Percentiles rank a stretch among this genome's conserved stretches.
These are phyloP conservation scores for Boletus coccyginus DNA, from an alignment of 768 basidiomycete species.

Conservation along the genomic window DNA sequence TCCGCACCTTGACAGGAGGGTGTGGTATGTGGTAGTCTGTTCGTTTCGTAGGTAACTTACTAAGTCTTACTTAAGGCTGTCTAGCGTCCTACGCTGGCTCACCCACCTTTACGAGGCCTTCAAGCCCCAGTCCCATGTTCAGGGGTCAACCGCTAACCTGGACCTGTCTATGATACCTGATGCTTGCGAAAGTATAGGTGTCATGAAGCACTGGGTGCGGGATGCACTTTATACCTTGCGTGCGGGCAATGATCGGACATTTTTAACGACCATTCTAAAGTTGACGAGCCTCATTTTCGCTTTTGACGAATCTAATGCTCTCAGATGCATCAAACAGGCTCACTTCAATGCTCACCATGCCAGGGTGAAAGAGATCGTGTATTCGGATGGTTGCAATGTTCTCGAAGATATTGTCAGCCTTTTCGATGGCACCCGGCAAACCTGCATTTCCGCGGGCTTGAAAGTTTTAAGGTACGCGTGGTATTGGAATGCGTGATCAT, in stretches of 20 bases:
- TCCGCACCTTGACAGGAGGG: neutral
- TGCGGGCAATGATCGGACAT: conserved; percentile 11
- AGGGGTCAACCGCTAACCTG: conserved; percentile 43
- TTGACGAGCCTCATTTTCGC: conserved; percentile 36
- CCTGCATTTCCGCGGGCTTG: conserved; percentile 34
- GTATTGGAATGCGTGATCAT: neutral
- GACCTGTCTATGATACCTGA: conserved; percentile 38
- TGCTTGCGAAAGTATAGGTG: conserved; percentile 14
- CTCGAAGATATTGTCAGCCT: conserved; percentile 32
- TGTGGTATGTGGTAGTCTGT: too few relatives aligned
- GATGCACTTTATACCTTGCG: conserved; percentile 34
- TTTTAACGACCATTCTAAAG: conserved; percentile 42
- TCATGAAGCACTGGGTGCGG: too few relatives aligned
- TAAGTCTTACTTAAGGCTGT: too few relatives aligned
- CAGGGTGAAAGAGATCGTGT: neutral
- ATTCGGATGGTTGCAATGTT: conserved; percentile 23
- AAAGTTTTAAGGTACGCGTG: conserved; percentile 38
- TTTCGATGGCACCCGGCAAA: conserved; percentile 22
- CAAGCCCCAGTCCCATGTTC: conserved; percentile 43
- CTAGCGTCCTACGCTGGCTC: conserved; percentile 36
- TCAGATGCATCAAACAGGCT: conserved; percentile 34
- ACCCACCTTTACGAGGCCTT: conserved; percentile 46
- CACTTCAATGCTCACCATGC: conserved; percentile 14
- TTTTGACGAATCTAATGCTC: conserved; percentile 36
- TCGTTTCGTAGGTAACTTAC: too few relatives aligned